These are phyloP conservation scores for Rhizophora mangle DNA, from an alignment of 345 rosid species.

Conservation along the genomic window DNA sequence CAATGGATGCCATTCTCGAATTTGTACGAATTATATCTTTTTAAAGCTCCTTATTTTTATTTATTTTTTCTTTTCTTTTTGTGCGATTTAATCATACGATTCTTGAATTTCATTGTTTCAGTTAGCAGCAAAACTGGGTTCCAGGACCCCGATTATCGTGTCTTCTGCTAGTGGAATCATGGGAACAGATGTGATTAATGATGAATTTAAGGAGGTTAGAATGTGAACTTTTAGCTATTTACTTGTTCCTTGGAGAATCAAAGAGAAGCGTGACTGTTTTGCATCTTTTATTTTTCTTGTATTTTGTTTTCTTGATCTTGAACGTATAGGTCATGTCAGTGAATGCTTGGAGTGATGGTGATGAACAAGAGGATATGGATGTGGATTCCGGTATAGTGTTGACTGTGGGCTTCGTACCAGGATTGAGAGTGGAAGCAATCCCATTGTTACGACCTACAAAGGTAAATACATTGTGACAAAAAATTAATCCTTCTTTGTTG, in stretches of 20 bases:
- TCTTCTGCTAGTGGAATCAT: slow-evolving; percentile 45
- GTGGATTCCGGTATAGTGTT: slow-evolving; percentile 40
- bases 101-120: slow-evolving; percentile 23
- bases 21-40: slow-evolving; percentile 24
- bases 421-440: slow-evolving; percentile 69
- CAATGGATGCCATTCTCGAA: slow-evolving; percentile 8
- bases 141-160: slow-evolving; percentile 42
- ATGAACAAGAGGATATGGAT: slow-evolving; percentile 9
- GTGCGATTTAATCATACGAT: neutral
- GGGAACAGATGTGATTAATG: slow-evolving; percentile 46
- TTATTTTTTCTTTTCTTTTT: neutral
- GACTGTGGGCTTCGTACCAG: slow-evolving; percentile 80
- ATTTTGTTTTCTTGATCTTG: neutral
- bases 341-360: slow-evolving; percentile 2
- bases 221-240: neutral
- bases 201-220: slow-evolving; percentile 62
- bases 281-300: neutral
- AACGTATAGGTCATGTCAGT: slow-evolving; percentile 41
- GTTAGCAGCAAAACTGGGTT: slow-evolving; percentile 41
- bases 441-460: slow-evolving; percentile 32
- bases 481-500: neutral
- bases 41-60: neutral
- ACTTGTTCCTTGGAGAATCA: neutral
- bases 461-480: slow-evolving; percentile 29
- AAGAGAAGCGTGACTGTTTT: neutral